Conservation (phyloP, 2,329 filamentous ascomycete species). For the Venturia pyrina region DNA sequence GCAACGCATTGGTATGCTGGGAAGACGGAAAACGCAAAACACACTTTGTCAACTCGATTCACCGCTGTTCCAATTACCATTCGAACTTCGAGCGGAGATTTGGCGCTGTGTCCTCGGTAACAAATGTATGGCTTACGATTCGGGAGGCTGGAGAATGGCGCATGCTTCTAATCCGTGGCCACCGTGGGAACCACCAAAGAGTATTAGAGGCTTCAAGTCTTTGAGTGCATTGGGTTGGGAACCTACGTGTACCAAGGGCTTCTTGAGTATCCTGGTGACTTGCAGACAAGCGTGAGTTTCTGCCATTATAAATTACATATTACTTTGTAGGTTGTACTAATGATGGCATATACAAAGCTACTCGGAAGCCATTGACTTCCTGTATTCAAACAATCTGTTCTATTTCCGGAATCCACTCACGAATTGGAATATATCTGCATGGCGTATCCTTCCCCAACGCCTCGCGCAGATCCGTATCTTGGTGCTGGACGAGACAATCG, state of each 20-base stretch:
- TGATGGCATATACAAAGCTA: not conserved
- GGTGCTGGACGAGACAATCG: slow-evolving; percentile 11
- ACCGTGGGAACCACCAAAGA: not conserved
- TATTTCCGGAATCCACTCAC: slow-evolving; percentile 10
- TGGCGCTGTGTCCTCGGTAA: slow-evolving; percentile 3
- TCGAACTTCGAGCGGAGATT: slow-evolving; percentile 5
- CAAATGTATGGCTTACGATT: slow-evolving; percentile 4
- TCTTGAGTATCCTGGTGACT: not conserved
- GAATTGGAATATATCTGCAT: slow-evolving; percentile 5
- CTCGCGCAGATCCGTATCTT: not conserved
- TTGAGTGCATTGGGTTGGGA: not conserved
- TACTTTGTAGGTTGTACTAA: not conserved
- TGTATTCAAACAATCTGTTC: slow-evolving; percentile 6
- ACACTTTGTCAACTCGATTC: not conserved
- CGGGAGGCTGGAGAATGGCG: not conserved
- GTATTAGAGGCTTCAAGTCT: not conserved
- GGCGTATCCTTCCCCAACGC: slow-evolving; percentile 4
- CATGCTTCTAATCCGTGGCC: slow-evolving; percentile 5
- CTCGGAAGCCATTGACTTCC: not conserved
- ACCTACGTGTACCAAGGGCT: not conserved
- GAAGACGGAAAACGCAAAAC: not conserved
- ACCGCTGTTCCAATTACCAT: not conserved
- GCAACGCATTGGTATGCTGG: not conserved
- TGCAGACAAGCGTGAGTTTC: slow-evolving; percentile 8
- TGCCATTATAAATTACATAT: not conserved